Evolutionary conservation across 805 yeast species (phyloP), one percentile per base, ranked within the genome.

Genomic region (Saccharomycopsis amapae): DNA sequence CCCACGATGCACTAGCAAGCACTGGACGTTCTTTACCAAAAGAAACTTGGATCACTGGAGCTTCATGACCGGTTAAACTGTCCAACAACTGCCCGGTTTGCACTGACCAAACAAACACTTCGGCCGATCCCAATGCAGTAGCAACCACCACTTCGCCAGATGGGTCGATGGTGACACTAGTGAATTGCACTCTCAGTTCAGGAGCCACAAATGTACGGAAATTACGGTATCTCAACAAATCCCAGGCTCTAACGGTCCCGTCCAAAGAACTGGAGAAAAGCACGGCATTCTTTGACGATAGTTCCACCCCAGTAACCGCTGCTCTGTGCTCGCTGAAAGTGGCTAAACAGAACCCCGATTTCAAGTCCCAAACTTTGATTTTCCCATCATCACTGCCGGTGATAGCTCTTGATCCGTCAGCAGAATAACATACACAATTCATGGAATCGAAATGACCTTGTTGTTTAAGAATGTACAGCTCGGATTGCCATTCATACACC

Each of bases 401-500:
- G 3, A 90, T 93, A 3, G 90, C 73, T 56, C 87, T 74, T 2
- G 95, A 76, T 1, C 97, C 98, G 67, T 93, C 98, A 0, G 97
- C 96, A 0, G 97, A 86, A 58, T 93, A 93, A 28, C 83, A 77
- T 38, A 93, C 60, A 13, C 87, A 72, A 58, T 87, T 90, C 62
- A 88, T 76, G 0, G 96, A 71, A 62, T 93, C 98, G 59, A 85
- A 90, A 64, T 93, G 98, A 20, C 97, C 97, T 64, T 93, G 98
- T 61, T 93, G 98, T 60, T 90, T 89, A 53, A 93, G 69, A 39
- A 93, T 83, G 60, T 90, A 93, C 0, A 96, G 85, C 62, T 93
- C 98, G 3, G 95, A 85, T 66, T 93, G 96, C 98, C 98, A 93
- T 70, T 93, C 98, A 70, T 95, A 93, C 0, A 93, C 98, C 47